These are phyloP conservation scores for Filosporella fistucella DNA, from an alignment of 495 filamentous ascomycete species.

Conservation along the genomic window DNA sequence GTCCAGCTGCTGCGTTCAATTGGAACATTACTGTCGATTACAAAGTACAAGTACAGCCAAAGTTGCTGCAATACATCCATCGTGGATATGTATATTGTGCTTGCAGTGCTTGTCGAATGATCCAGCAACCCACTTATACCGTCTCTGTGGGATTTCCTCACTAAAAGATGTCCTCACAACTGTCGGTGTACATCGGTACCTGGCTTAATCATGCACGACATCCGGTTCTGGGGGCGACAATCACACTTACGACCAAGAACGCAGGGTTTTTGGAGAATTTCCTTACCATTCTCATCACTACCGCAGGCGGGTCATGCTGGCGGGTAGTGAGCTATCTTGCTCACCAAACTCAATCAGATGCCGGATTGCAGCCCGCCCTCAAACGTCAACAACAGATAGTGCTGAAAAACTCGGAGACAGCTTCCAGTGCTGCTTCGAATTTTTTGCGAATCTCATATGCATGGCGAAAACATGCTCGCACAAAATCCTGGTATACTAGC, in stretches of 20 bases:
- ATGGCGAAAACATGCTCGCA: slow-evolving; percentile 28
- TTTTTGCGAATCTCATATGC: slow-evolving; percentile 22
- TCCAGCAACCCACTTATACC: too few relatives aligned
- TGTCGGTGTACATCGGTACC: slow-evolving; percentile 27
- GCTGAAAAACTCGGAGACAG: slow-evolving; percentile 27
- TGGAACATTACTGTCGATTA: too few relatives aligned
- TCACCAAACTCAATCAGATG: slow-evolving; percentile 28
- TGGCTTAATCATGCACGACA: slow-evolving; percentile 42
- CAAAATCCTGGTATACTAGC: slow-evolving; percentile 19
- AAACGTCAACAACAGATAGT: slow-evolving; percentile 34
- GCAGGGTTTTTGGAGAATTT: slow-evolving; percentile 36
- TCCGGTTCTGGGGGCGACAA: slow-evolving; percentile 31
- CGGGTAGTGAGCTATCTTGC: slow-evolving; percentile 31
- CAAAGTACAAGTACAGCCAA: too few relatives aligned
- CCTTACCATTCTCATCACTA: slow-evolving; percentile 34
- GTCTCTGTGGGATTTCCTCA: too few relatives aligned
- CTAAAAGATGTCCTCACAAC: too few relatives aligned
- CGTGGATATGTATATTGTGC: too few relatives aligned
- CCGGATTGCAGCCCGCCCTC: slow-evolving; percentile 19
- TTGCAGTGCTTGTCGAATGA: too few relatives aligned
- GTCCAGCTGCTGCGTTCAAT: too few relatives aligned
- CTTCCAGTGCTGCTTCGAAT: slow-evolving; percentile 24
- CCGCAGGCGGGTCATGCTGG: slow-evolving; percentile 34
- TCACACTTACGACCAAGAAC: slow-evolving; percentile 31
- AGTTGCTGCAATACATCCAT: too few relatives aligned